A percentile compares a stretch with the other conserved stretches of the same genome.
These are phyloP conservation scores for Phytophthora boehmeriae DNA, from an alignment of 352 stramenopile species.

Conservation along the genomic window DNA sequence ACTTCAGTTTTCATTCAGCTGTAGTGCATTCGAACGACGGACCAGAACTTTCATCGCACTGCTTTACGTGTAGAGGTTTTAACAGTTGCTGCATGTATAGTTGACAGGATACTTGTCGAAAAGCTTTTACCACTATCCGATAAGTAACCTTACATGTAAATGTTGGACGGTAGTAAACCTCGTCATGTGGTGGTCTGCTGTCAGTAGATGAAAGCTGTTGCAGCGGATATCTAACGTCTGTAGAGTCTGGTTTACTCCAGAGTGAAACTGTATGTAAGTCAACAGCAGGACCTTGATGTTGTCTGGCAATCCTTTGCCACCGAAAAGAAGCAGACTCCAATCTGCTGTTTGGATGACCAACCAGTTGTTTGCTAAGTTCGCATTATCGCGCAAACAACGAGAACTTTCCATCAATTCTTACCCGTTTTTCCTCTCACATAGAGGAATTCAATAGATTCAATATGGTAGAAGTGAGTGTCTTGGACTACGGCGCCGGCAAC, in stretches of 20 bases:
- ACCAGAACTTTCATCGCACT: conserved; percentile 1
- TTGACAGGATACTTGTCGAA: not conserved
- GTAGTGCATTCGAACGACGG: not conserved
- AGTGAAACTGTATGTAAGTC: not conserved
- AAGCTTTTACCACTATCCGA: conserved; percentile 27
- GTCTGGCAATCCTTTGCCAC: too few species aligned
- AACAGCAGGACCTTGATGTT: not conserved
- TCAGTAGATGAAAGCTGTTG: not conserved
- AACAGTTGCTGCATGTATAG: not conserved
- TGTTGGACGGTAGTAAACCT: conserved; percentile 10
- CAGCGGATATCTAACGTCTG: too few species aligned
- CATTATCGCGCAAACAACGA: conserved; percentile 9
- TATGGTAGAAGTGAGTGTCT: conserved; percentile 86
- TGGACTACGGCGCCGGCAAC: conserved; percentile 99
- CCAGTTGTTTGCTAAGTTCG: too few species aligned
- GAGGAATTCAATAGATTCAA: not conserved
- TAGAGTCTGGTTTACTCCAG: not conserved
- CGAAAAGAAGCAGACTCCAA: too few species aligned
- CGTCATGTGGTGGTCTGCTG: conserved; percentile 10
- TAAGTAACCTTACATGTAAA: too few species aligned
- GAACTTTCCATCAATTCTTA: conserved; percentile 3
- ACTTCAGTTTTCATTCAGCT: not conserved
- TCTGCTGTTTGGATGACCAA: not conserved
- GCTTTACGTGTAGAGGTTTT: conserved; percentile 23
- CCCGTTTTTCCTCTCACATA: not conserved